Evolutionary conservation across 129 eudicot species (phyloP).

Genomic region (Apium graveolens): DNA sequence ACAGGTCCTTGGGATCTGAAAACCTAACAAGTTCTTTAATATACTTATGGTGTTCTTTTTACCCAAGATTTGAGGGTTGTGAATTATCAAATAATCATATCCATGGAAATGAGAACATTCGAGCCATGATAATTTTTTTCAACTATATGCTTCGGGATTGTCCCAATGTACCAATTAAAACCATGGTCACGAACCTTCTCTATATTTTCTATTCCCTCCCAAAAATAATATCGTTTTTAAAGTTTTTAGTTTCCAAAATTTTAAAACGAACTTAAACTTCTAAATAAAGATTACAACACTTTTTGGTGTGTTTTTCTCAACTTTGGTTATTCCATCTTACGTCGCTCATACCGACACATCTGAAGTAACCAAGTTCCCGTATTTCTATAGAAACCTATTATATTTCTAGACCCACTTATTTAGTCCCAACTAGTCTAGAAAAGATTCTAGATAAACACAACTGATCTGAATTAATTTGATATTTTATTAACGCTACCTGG

Average conservation of each 20-base stretch:
- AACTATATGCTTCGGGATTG: background rate
- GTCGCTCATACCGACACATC: background rate
- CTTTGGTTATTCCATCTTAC: background rate
- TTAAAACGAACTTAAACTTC: background rate
- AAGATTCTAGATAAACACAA: background rate
- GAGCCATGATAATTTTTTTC: background rate
- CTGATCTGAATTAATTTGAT: conserved; percentile 25
- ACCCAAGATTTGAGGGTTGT: background rate
- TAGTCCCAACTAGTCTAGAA: background rate
- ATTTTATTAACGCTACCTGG: conserved; percentile 36
- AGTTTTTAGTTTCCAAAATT: background rate
- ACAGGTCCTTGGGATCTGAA: background rate
- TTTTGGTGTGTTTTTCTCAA: background rate
- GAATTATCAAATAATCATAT: background rate
- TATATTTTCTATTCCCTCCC: background rate
- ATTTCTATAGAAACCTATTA: background rate
- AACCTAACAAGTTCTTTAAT: background rate
- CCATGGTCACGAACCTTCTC: background rate
- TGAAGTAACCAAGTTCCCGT: background rate
- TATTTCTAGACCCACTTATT: background rate
- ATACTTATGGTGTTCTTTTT: background rate
- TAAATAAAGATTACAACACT: background rate
- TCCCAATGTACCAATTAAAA: background rate
- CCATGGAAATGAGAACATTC: background rate
- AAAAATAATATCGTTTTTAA: too few species aligned